A percentile compares a stretch with the other conserved stretches of the same genome.
Conservation (phyloP, 306 rosid species). For the Cercis canadensis region DNA sequence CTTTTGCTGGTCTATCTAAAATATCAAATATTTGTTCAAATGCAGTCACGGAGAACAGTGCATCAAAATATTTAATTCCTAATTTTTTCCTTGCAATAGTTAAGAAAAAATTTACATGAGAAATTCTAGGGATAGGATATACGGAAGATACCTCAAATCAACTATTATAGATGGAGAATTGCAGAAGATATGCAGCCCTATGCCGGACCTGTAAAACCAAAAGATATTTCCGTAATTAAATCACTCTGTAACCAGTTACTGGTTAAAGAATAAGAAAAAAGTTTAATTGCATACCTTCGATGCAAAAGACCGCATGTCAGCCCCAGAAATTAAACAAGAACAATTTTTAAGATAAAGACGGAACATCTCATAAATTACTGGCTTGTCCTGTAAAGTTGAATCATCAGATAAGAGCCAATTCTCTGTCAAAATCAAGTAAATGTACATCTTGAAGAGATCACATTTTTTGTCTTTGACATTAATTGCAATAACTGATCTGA, state of each 20-base stretch:
- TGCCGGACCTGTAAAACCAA: constrained; percentile 72
- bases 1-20: background rate
- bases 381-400: constrained; percentile 42
- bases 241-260: background rate
- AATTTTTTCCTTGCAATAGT: too few relatives aligned
- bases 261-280: constrained; percentile 20
- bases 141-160: constrained; percentile 37
- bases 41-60: background rate
- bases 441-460: constrained; percentile 75
- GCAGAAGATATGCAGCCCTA: constrained; percentile 79
- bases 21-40: background rate
- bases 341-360: constrained; percentile 64
- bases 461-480: constrained; percentile 73
- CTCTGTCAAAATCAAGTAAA: constrained; percentile 74
- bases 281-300: constrained; percentile 66
- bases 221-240: constrained; percentile 21
- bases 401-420: constrained; percentile 70
- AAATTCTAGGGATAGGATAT: background rate
- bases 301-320: constrained; percentile 82
- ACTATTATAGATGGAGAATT: constrained; percentile 52
- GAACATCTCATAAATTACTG: constrained; percentile 65
- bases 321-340: constrained; percentile 71
- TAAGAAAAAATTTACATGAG: constrained; percentile 7
- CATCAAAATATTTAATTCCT: background rate
- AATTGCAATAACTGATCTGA: constrained; percentile 56